Percentiles rank a stretch among this genome's conserved stretches.
These are phyloP conservation scores for Ceratocystiopsis minuta DNA, from an alignment of 2,329 filamentous ascomycete species.

Conservation along the genomic window DNA sequence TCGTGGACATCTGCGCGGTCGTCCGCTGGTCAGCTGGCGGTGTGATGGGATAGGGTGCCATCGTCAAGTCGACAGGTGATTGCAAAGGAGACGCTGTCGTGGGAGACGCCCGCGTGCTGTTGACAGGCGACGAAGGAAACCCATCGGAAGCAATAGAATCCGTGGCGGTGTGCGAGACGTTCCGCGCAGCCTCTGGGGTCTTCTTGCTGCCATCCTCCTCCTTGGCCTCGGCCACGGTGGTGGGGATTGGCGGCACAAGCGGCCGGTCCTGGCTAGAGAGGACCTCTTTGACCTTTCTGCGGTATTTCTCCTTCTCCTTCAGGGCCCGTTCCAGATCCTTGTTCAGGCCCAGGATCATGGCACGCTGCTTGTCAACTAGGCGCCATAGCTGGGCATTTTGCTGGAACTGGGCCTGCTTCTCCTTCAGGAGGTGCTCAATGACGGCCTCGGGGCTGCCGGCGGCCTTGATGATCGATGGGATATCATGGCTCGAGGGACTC, in stretches of 20 bases:
- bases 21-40: constrained; percentile 34
- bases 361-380: constrained; percentile 85
- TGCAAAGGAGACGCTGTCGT: constrained; percentile 15
- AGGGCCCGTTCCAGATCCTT: constrained; percentile 81
- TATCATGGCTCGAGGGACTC: constrained; percentile 47
- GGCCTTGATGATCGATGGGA: constrained; percentile 59
- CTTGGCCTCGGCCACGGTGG: no score
- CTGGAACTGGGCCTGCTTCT: constrained; percentile 73
- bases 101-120: not conserved
- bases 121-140: not conserved
- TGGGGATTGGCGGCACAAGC: constrained; percentile 5
- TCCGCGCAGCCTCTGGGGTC: no score
- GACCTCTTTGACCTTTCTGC: constrained; percentile 72
- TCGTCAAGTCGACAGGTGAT: constrained; percentile 39
- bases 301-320: constrained; percentile 89
- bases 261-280: constrained; percentile 20
- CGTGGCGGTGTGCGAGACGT: no score
- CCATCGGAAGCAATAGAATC: not conserved
- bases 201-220: not conserved
- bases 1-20: constrained; percentile 23
- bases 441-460: constrained; percentile 81
- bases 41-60: constrained; percentile 48
- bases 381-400: constrained; percentile 92
- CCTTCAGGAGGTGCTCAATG: constrained; percentile 72
- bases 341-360: constrained; percentile 84